phyloP scores from a whole-genome alignment of 371 early-diverging fungal genomes.

The Mucor mucedo region DNA sequence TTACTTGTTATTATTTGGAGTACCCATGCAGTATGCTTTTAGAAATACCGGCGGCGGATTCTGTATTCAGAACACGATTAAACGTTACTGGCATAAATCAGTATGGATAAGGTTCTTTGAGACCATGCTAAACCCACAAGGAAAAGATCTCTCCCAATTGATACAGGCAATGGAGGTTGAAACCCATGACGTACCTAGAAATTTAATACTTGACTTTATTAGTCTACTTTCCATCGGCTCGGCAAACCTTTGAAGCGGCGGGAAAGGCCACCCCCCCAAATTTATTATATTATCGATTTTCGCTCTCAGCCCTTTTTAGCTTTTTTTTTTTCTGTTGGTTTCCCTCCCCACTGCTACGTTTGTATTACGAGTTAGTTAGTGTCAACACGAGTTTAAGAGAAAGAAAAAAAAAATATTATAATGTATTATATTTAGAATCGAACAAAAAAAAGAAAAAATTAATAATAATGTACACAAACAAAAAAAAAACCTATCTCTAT shows the following conservation, averaged over 20 bases:
- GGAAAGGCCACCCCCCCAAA: too few relatives aligned
- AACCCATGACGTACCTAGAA: not conserved
- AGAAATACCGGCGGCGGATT: slow-evolving; percentile 1
- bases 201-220: not conserved
- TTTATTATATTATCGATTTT: too few relatives aligned
- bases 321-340: too few relatives aligned
- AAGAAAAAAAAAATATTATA: too few relatives aligned
- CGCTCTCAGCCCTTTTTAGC: too few relatives aligned
- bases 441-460: too few relatives aligned
- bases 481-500: slow-evolving; percentile 24
- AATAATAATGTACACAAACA: too few relatives aligned
- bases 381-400: too few relatives aligned
- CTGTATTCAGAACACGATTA: slow-evolving; percentile 32
- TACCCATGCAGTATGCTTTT: slow-evolving; percentile 13
- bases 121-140: slow-evolving; percentile 38
- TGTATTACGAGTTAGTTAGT: too few relatives aligned
- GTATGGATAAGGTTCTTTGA: slow-evolving; percentile 46
- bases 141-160: not conserved
- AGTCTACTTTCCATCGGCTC: not conserved
- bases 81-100: slow-evolving; percentile 49
- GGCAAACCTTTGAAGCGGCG: too few relatives aligned
- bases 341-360: too few relatives aligned
- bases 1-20: slow-evolving; percentile 44
- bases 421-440: too few relatives aligned
- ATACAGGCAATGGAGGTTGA: not conserved